A percentile compares a stretch with the other conserved stretches of the same genome.
Evolutionary conservation across 306 rosid species (phyloP).

Genomic region (Fagus sylvatica): DNA sequence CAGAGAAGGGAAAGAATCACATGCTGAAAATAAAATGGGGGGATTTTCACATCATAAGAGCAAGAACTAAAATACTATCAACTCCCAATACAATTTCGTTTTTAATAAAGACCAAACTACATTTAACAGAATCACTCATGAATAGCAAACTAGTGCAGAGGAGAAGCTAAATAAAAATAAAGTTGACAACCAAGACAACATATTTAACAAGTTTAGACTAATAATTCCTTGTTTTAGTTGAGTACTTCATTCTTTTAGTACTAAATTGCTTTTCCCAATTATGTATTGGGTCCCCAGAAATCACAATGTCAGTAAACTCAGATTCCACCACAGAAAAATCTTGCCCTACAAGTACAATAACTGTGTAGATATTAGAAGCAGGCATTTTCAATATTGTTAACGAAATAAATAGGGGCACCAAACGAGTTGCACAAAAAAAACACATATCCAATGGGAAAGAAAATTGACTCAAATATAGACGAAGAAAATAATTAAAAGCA

Average conservation of each 20-base stretch:
- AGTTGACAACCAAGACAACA: slow-evolving; percentile 1
- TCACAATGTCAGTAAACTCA: not conserved
- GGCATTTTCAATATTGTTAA: no score
- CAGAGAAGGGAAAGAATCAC: not conserved
- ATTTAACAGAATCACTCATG: slow-evolving; percentile 1
- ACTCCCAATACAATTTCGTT: slow-evolving; percentile 1
- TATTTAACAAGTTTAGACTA: not conserved
- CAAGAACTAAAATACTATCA: not conserved
- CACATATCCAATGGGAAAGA: no score
- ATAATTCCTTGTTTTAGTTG: not conserved
- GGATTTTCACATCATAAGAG: slow-evolving; percentile 6
- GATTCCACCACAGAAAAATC: no score
- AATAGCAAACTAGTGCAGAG: slow-evolving; percentile 1
- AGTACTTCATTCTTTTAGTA: not conserved
- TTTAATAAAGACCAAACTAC: not conserved
- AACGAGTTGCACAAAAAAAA: no score
- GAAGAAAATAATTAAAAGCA: no score
- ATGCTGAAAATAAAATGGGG: not conserved
- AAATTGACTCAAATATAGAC: no score
- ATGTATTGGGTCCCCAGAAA: not conserved
- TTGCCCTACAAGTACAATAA: no score
- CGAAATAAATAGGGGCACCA: no score
- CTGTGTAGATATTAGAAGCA: no score
- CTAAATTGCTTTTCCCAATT: not conserved
- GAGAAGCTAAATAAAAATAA: slow-evolving; percentile 1